These are phyloP conservation scores for Halophytophthora polymorphica DNA, from an alignment of 352 stramenopile genomes.

Conservation along the genomic window DNA sequence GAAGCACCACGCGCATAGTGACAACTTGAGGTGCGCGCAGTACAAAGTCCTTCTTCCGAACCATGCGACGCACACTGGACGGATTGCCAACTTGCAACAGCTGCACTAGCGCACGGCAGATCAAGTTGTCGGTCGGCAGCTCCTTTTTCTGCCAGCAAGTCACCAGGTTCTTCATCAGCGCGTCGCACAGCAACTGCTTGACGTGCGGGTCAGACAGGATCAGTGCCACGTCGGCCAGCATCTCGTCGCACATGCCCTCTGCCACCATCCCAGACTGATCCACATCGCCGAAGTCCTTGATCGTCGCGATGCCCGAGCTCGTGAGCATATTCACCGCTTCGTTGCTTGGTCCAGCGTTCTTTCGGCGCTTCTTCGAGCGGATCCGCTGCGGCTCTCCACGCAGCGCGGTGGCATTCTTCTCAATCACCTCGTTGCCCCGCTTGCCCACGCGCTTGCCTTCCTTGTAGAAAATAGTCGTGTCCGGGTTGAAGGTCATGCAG, in stretches of 20 bases:
- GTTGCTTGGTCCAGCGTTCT: constrained; percentile 41
- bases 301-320: constrained; percentile 51
- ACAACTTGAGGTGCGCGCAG: constrained; percentile 73
- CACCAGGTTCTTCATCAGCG: constrained; percentile 66
- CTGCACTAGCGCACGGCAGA: constrained; percentile 78
- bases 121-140: constrained; percentile 78
- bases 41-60: constrained; percentile 83
- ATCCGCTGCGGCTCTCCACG: constrained; percentile 73
- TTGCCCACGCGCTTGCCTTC: constrained; percentile 85
- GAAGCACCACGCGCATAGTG: constrained; percentile 77
- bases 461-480: constrained; percentile 87
- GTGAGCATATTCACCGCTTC: constrained; percentile 74
- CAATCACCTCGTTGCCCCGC: constrained; percentile 74
- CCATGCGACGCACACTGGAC: constrained; percentile 76
- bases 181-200: constrained; percentile 76
- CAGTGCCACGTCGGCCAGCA: constrained; percentile 72
- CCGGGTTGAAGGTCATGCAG: constrained; percentile 83
- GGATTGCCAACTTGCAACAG: constrained; percentile 81
- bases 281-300: constrained; percentile 72
- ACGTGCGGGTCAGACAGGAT: constrained; percentile 75
- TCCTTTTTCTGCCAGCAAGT: constrained; percentile 58
- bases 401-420: constrained; percentile 58
- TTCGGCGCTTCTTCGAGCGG: constrained; percentile 73
- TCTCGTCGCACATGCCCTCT: constrained; percentile 76
- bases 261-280: constrained; percentile 81